Percentiles rank a stretch among this genome's conserved stretches.
phyloP scores from a whole-genome alignment of 2,329 filamentous ascomycete genomes.

The Arachnomyces sp. region DNA sequence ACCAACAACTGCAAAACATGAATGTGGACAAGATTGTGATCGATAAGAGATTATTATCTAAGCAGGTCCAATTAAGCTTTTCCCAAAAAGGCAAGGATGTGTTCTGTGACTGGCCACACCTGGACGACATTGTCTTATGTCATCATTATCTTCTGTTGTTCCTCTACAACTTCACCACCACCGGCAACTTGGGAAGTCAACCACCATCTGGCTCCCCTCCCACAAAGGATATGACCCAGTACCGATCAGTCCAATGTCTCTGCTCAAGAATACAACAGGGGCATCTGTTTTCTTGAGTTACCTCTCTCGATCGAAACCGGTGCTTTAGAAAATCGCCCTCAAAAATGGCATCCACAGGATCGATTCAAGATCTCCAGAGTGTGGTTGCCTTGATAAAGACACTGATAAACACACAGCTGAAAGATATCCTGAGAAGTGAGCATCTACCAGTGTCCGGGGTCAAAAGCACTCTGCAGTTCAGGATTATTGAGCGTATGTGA shows the following conservation, averaged over 20 bases:
- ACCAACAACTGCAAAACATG: too few species aligned
- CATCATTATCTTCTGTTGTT: background rate
- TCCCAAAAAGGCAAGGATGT: too few species aligned
- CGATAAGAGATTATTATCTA: too few species aligned
- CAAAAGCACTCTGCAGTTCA: conserved; percentile 72
- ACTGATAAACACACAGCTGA: conserved; percentile 60
- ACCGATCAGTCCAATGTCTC: conserved; percentile 1
- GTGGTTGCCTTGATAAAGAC: conserved; percentile 44
- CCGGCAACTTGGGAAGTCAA: background rate
- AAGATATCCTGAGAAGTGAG: conserved; percentile 67
- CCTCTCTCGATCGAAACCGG: conserved; percentile 13
- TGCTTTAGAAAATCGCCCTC: background rate
- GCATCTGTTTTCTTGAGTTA: conserved; percentile 17
- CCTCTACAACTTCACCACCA: background rate
- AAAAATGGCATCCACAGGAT: conserved; percentile 32
- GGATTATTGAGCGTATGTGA: conserved; percentile 63
- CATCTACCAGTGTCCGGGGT: conserved; percentile 71
- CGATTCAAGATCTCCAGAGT: conserved; percentile 33
- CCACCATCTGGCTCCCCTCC: background rate
- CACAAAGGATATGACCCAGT: background rate
- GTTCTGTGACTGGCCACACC: too few species aligned
- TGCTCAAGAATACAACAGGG: conserved; percentile 5
- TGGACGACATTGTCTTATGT: conserved; percentile 1
- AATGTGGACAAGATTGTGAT: too few species aligned
- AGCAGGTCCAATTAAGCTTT: too few species aligned